Evolutionary conservation across 306 rosid species (phyloP), one percentile per base, ranked within the genome.

Genomic region (Inga leiocalycina): DNA sequence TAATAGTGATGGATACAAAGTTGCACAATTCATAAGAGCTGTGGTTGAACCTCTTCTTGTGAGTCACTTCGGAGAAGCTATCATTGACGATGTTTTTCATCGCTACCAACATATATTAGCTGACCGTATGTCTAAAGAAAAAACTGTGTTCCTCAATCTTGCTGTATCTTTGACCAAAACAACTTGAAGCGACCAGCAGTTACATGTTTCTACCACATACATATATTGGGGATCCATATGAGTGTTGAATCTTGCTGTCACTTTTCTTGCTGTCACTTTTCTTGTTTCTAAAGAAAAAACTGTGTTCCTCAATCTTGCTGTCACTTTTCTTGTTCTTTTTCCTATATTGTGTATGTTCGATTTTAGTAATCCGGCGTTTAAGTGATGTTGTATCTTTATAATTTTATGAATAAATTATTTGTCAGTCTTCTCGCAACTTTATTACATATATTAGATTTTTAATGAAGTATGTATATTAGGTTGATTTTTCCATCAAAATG

Each of bases 41-140:
- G 37, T 4, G 19, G 69, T 20, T 3, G 69, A 64, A 64, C 90
- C 91, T 27, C 66, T 90, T 19, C 69, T 56, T 13, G 22, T 22
- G 4, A 81, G 35, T 74, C 91, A 88, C 46, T 90, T 88, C 30
- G 90, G 89, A 24, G 87, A 86, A 75, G 84, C 61, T 13, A 84
- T 87, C 17, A 87, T 88, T 17, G 90, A 90, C 5, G 84, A 86
- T 20, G 75, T 88, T 57, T 90, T 88, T 20, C 4, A 16, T 9
- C 77, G 87, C 3, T 83, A 83, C 22, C 85, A 54, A 48, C 11
- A 81, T 16, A 85, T 86, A 57, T 10, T 88, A 37, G 69, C 52
- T 6, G 72, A 85, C 54, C 69, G 68, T 8, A 85, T 90, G 89
- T 75, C 83, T 1, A 85, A 88, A 80, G 91, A 90, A 76, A 83